Conservation (phyloP, 2,329 filamentous ascomycete genomes). For the Monosporascus sp. region DNA sequence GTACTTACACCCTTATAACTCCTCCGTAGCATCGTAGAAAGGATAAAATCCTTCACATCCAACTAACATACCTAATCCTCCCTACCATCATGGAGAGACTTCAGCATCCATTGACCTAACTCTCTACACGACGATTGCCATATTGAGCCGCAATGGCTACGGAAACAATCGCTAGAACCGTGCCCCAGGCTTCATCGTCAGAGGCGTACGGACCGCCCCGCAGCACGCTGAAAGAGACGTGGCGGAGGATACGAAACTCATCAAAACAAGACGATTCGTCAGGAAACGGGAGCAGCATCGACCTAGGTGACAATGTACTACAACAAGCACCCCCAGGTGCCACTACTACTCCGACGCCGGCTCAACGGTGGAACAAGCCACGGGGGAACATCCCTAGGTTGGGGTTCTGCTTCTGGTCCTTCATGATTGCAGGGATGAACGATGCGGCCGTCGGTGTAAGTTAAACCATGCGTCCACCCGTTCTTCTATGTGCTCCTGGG, state of each 20-base stretch:
- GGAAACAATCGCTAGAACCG: background rate
- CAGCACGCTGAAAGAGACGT: background rate
- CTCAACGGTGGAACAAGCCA: background rate
- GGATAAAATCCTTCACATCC: no score
- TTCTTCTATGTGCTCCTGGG: background rate
- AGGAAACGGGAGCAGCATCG: background rate
- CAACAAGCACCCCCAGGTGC: background rate
- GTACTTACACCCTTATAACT: no score
- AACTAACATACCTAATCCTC: no score
- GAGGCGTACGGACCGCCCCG: background rate
- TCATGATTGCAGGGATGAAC: conserved; percentile 9
- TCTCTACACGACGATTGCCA: no score
- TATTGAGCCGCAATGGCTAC: conserved; percentile 3
- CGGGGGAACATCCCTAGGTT: background rate
- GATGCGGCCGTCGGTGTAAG: conserved; percentile 4
- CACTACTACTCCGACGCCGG: background rate
- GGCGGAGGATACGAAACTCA: background rate
- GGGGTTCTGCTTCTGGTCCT: background rate
- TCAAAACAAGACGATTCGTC: background rate
- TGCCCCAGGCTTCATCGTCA: background rate
- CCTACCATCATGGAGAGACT: no score
- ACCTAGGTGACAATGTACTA: background rate
- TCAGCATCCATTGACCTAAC: no score
- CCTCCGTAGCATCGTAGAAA: no score
- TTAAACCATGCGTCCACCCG: background rate